These are phyloP conservation scores for Breynia disticha DNA, from an alignment of 441 rosid genomes.

Conservation along the genomic window DNA sequence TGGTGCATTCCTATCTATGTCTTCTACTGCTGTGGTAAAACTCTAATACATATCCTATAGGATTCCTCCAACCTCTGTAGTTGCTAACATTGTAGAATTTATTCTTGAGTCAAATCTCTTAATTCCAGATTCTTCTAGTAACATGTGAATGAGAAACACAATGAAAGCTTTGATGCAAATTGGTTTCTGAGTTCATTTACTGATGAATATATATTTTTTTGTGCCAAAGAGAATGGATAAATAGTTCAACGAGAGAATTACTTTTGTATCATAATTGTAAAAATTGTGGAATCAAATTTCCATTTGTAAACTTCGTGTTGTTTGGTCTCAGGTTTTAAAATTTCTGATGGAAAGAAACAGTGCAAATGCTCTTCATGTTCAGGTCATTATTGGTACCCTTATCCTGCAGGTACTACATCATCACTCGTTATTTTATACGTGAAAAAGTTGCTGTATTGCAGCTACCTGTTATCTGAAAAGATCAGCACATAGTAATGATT, in stretches of 20 bases:
- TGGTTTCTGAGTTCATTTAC: too few relatives aligned
- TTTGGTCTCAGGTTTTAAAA: constrained; percentile 62
- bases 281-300: not conserved
- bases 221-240: not conserved
- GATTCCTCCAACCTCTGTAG: not conserved
- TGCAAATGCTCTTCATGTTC: constrained; percentile 85
- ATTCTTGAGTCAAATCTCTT: too few relatives aligned
- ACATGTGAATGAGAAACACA: too few relatives aligned
- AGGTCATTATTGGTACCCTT: constrained; percentile 89
- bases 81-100: too few relatives aligned
- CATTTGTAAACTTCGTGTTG: not conserved
- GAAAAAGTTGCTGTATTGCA: not conserved
- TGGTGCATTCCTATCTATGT: constrained; percentile 87
- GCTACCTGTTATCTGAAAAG: too few relatives aligned
- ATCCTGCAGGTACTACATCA: constrained; percentile 68
- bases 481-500: not conserved
- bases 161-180: too few relatives aligned
- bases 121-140: too few relatives aligned
- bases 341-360: constrained; percentile 94
- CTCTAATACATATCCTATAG: constrained; percentile 4
- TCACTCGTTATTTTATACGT: constrained; percentile 8
- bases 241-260: not conserved
- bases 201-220: too few relatives aligned
- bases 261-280: not conserved
- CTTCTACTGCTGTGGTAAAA: constrained; percentile 91